A percentile compares a stretch with the other conserved stretches of the same genome.
Evolutionary conservation across 257 asterid genomes (phyloP).

Genomic region (Fraxinus americana): DNA sequence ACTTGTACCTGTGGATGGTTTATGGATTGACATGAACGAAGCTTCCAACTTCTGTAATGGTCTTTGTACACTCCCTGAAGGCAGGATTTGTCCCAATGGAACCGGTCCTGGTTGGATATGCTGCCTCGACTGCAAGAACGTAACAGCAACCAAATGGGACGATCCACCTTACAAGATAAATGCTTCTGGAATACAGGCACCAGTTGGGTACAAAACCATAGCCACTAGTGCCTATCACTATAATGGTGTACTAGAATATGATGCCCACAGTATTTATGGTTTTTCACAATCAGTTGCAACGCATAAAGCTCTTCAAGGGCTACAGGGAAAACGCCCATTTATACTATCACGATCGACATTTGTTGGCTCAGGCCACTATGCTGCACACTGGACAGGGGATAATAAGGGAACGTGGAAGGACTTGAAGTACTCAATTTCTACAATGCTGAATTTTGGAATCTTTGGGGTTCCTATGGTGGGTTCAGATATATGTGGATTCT

Average conservation of each 20-base stretch:
- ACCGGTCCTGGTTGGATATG: slow-evolving; percentile 92
- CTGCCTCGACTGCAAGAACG: slow-evolving; percentile 85
- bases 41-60: slow-evolving; percentile 84
- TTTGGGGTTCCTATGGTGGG: slow-evolving; percentile 99
- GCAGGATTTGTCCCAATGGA: slow-evolving; percentile 68
- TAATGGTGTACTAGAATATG: slow-evolving; percentile 83
- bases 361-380: slow-evolving; percentile 85
- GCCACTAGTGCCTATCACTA: slow-evolving; percentile 84
- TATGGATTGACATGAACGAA: slow-evolving; percentile 97
- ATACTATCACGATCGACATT: slow-evolving; percentile 75
- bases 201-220: slow-evolving; percentile 83
- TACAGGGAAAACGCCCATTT: slow-evolving; percentile 86
- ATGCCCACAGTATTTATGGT: slow-evolving; percentile 90
- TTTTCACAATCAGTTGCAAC: slow-evolving; percentile 84
- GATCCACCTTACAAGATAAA: slow-evolving; percentile 96
- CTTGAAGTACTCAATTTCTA: slow-evolving; percentile 73
- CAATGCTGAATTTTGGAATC: slow-evolving; percentile 78
- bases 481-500: slow-evolving; percentile 94
- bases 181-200: slow-evolving; percentile 75
- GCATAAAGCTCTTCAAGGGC: slow-evolving; percentile 69
- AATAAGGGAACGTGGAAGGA: slow-evolving; percentile 94
- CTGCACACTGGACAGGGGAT: slow-evolving; percentile 98
- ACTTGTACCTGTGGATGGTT: slow-evolving; percentile 88
- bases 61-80: slow-evolving; percentile 74
- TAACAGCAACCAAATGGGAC: slow-evolving; percentile 82